Base-by-base conservation (phyloP, 176 grass and related monocot genomes). In the Alopecurus myosuroides region DNA sequence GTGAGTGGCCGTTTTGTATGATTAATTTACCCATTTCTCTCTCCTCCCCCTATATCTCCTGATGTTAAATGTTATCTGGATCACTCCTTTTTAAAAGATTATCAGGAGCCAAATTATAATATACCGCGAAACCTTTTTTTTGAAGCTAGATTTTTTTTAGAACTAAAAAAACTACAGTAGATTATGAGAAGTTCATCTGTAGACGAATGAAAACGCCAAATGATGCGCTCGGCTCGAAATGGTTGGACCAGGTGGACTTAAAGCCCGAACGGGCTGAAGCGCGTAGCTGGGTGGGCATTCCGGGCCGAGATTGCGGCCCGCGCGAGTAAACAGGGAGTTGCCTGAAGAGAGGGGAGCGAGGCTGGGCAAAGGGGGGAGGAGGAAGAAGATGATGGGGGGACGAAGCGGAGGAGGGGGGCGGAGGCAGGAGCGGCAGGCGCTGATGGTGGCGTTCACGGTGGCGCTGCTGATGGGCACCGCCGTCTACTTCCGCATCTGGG, bases 401-500 rank as follows among this genome's bases (percentile, higher is more conserved):
- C 13, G 88, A 64, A 70, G 87, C 34, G 48, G 81, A 37, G 81
- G 82, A 7, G 60, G 44, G 5, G 88, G 79, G 28, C 72, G 88
- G 84, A 50, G 79, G 88, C 84, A 86, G 55, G 79, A 90, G 64
- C 76, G 88, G 88, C 63, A 72, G 73, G 73, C 64, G n/a, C 73
- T 90, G 72, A 90, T 86, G 84, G 73, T 35, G 83, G 78, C 70
- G 14, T 90, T 90, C 83, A 83, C 88, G 51, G 44, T 90, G 83
- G 83, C 88, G 52, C 79, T 90, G 72, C 73, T 90, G 53, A 82
- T 86, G 84, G 88, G 88, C 79, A 86, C 74, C 84, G 74, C 74
- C 79, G 88, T 90, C 79, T 90, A 86, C 84, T 79, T 90, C 44
- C 88, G 84, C 84, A 86, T 90, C 84, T 90, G 88, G 88, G 79